Evolutionary conservation across 2,329 filamentous ascomycete genomes (phyloP).

Genomic region (Elsinoe ampelina): DNA sequence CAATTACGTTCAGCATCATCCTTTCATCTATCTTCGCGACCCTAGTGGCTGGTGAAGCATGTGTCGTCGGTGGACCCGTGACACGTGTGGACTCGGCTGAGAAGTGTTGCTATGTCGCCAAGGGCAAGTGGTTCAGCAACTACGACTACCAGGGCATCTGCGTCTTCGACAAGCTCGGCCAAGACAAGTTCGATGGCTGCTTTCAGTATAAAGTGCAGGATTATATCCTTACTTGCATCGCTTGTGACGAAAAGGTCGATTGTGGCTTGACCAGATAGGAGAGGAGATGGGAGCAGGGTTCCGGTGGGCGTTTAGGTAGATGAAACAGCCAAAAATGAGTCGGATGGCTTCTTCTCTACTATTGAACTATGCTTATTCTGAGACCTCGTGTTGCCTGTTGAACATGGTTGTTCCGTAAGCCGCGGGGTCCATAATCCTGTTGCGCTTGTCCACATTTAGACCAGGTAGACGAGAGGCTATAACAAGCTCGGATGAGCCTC

Average conservation of each 20-base stretch:
- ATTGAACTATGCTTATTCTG: too few relatives aligned
- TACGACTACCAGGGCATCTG: constrained; percentile 10
- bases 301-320: neutral
- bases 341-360: neutral
- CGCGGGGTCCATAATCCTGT: too few relatives aligned
- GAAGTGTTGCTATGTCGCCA: constrained; percentile 6
- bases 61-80: constrained; percentile 11
- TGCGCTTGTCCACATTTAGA: too few relatives aligned
- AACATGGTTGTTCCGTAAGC: too few relatives aligned
- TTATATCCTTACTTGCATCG: constrained; percentile 12
- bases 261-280: constrained; percentile 10
- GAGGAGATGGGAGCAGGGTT: neutral
- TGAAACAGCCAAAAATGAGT: neutral
- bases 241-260: constrained; percentile 12
- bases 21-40: constrained; percentile 10
- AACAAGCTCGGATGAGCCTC: too few relatives aligned
- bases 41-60: constrained; percentile 13
- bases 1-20: constrained; percentile 6
- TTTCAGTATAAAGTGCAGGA: neutral
- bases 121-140: constrained; percentile 8
- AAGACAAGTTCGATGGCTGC: constrained; percentile 8
- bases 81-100: constrained; percentile 9
- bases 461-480: too few relatives aligned
- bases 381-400: too few relatives aligned
- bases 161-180: constrained; percentile 2